Conservation (phyloP, 192 early-diverging fungal genomes). For the Chytriomyces confervae region DNA sequence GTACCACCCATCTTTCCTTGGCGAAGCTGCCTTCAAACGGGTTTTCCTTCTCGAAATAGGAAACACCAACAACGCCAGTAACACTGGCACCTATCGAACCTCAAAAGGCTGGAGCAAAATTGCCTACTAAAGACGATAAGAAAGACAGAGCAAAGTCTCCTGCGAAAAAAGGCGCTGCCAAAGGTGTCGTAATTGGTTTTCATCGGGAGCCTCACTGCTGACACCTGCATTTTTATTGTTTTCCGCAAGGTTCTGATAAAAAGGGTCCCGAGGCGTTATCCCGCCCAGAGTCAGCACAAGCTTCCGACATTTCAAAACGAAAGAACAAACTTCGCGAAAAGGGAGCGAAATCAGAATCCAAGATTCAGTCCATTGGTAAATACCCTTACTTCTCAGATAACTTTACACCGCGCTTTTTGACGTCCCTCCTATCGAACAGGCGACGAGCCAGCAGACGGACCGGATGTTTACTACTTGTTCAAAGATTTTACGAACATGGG, state of each 20-base stretch:
- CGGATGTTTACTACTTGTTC: slow-evolving; percentile 57
- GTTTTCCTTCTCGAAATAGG: slow-evolving; percentile 14
- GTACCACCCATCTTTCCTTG: neutral
- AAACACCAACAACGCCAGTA: slow-evolving; percentile 28
- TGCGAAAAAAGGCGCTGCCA: slow-evolving; percentile 5
- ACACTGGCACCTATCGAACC: neutral
- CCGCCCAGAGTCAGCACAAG: slow-evolving; percentile 40
- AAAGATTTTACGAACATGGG: slow-evolving; percentile 50
- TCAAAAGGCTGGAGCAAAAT: neutral
- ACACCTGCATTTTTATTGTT: neutral
- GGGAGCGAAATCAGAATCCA: slow-evolving; percentile 45
- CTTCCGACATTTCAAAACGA: slow-evolving; percentile 49
- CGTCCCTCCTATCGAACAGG: slow-evolving; percentile 23
- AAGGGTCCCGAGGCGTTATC: slow-evolving; percentile 38
- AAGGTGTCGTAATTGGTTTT: neutral
- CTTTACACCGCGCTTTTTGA: neutral
- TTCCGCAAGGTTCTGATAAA: slow-evolving; percentile 6
- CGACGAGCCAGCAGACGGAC: slow-evolving; percentile 60
- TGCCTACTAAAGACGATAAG: slow-evolving; percentile 28
- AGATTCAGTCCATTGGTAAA: slow-evolving; percentile 48
- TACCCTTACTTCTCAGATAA: neutral
- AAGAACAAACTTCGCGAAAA: slow-evolving; percentile 55
- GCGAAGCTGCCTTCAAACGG: neutral
- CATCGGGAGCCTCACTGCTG: neutral
- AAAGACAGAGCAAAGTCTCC: slow-evolving; percentile 18